Evolutionary conservation across 2,329 filamentous ascomycete species (phyloP).

Genomic region (Arthrobotrys sphaeroides): DNA sequence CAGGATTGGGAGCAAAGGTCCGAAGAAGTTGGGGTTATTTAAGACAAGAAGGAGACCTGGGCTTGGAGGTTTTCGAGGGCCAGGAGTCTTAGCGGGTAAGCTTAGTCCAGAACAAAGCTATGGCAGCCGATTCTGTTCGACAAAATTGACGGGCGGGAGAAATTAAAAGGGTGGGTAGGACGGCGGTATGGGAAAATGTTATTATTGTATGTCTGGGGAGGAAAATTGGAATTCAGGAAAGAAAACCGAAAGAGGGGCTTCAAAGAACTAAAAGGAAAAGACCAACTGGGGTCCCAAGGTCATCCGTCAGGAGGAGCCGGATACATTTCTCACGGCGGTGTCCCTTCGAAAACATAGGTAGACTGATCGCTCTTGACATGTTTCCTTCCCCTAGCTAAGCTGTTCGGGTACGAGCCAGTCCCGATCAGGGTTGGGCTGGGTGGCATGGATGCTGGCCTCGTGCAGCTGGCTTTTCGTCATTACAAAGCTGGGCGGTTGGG

Average conservation of each 20-base stretch:
- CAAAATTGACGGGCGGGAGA: slow-evolving; percentile 17
- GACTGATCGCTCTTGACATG: slow-evolving; percentile 35
- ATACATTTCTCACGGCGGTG: slow-evolving; percentile 31
- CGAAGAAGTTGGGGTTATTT: slow-evolving; percentile 30
- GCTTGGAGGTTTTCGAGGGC: slow-evolving; percentile 6
- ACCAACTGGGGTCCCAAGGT: slow-evolving; percentile 10
- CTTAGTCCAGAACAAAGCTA: slow-evolving; percentile 22
- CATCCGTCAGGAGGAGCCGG: slow-evolving; percentile 26
- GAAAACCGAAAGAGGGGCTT: slow-evolving; percentile 45
- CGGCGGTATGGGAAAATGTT: slow-evolving; percentile 23
- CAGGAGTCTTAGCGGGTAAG: slow-evolving; percentile 28
- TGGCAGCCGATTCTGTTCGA: slow-evolving; percentile 26
- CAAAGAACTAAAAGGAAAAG: slow-evolving; percentile 52
- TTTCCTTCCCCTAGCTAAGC: slow-evolving; percentile 35
- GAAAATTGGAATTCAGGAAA: slow-evolving; percentile 46
- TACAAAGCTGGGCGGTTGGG: slow-evolving; percentile 31
- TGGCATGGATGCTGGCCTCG: slow-evolving; percentile 50
- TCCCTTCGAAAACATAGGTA: slow-evolving; percentile 26
- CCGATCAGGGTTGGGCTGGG: slow-evolving; percentile 27
- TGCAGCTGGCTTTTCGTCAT: slow-evolving; percentile 51
- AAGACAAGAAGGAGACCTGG: slow-evolving; percentile 3
- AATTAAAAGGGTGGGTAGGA: slow-evolving; percentile 28
- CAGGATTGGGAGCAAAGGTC: slow-evolving; percentile 8
- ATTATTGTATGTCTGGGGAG: slow-evolving; percentile 43
- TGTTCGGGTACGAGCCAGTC: slow-evolving; percentile 46